Evolutionary conservation across 169 alveolate genomes (phyloP).

Genomic region (Eimeria praecox): DNA sequence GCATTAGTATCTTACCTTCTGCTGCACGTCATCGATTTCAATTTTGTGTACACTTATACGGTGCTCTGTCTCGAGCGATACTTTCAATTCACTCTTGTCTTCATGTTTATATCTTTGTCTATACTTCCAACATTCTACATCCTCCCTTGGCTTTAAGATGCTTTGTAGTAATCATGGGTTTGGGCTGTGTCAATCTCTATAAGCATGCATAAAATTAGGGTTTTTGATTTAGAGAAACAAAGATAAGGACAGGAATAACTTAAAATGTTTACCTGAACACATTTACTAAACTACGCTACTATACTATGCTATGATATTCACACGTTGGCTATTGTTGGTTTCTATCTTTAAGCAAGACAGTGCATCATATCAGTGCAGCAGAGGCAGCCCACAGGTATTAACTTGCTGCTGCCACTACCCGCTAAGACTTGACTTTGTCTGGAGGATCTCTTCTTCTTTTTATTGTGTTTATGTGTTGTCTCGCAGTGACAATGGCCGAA

Average conservation of each 20-base stretch:
- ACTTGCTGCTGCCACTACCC: neutral
- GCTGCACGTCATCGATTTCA: neutral
- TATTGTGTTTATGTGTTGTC: neutral
- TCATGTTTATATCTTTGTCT: neutral
- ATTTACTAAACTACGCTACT: no score
- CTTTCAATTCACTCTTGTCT: neutral
- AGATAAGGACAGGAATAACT: no score
- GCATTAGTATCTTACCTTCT: neutral
- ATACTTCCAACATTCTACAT: neutral
- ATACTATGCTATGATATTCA: no score
- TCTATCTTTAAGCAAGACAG: neutral
- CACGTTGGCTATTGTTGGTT: neutral
- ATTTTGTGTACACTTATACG: neutral
- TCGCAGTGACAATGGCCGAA: slow-evolving; percentile 57
- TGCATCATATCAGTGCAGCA: neutral
- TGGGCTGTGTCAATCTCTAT: no score
- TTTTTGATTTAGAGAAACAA: no score
- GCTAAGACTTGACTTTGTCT: neutral
- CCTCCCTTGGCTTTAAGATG: neutral
- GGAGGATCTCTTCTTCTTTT: neutral
- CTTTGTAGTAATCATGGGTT: neutral
- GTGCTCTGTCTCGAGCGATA: no score
- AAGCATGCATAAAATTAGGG: no score
- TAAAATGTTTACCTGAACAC: no score
- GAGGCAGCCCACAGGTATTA: neutral